Conservation (phyloP, 202 grass and related monocot genomes). For the Carex sylvatica region DNA sequence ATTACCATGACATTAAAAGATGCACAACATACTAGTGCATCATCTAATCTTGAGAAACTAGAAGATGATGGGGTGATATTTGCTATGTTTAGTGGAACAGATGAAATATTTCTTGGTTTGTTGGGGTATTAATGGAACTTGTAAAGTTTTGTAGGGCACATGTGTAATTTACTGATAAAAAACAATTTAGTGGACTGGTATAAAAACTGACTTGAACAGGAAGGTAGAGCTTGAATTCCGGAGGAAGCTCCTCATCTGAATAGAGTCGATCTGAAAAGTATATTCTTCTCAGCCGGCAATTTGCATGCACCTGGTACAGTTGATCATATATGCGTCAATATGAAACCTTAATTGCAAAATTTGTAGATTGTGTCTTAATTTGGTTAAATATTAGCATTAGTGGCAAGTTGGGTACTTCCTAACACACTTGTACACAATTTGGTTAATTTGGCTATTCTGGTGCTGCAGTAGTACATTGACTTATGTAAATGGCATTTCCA, state of each 20-base stretch:
- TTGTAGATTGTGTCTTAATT: neutral
- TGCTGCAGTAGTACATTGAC: neutral
- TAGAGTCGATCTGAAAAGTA: conserved; percentile 84
- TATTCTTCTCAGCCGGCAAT: conserved; percentile 77
- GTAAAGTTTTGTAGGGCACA: neutral
- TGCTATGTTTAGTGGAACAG: neutral
- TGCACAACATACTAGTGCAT: neutral
- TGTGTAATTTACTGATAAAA: neutral
- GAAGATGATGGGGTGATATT: neutral
- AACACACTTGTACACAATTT: neutral
- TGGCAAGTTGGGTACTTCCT: neutral
- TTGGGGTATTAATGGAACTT: neutral
- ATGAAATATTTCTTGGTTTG: conserved; percentile 2
- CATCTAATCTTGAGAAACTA: neutral
- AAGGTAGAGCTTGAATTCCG: conserved; percentile 87
- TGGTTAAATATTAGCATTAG: neutral
- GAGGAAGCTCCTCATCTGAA: conserved; percentile 81
- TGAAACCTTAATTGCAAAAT: neutral
- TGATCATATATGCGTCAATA: neutral
- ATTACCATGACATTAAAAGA: neutral
- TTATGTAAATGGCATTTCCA: neutral
- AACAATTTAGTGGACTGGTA: neutral
- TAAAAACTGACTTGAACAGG: conserved; percentile 63
- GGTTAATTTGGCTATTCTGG: too few relatives aligned
- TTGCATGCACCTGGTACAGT: conserved; percentile 60